Evolutionary conservation across 2,329 filamentous ascomycete genomes (phyloP).

Genomic region (Colletotrichum filicis): DNA sequence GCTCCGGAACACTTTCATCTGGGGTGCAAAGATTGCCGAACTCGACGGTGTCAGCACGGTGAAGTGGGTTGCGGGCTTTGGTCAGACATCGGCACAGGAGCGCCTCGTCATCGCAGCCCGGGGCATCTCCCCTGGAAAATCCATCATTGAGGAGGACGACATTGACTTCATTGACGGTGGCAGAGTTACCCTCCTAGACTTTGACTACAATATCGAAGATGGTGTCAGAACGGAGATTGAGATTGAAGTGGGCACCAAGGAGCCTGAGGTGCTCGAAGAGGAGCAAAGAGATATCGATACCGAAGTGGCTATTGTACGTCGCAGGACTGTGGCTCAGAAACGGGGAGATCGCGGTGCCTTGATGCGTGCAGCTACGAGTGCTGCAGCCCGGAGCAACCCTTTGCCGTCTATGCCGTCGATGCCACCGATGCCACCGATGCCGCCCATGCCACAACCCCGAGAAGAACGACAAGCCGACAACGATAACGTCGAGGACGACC

Average conservation of each 20-base stretch:
- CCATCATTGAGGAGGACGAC: constrained; percentile 74
- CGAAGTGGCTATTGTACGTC: constrained; percentile 82
- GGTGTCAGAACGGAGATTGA: constrained; percentile 68
- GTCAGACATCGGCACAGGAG: constrained; percentile 59
- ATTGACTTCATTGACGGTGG: constrained; percentile 84
- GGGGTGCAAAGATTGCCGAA: constrained; percentile 73
- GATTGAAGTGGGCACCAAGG: constrained; percentile 78
- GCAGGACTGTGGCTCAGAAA: constrained; percentile 76
- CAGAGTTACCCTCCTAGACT: constrained; percentile 78
- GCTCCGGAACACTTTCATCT: constrained; percentile 75
- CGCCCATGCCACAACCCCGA: constrained; percentile 37
- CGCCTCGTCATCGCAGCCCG: constrained; percentile 78
- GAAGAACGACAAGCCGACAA: constrained; percentile 38
- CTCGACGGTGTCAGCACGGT: constrained; percentile 74
- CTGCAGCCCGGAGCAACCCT: constrained; percentile 39
- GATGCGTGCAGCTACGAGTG: constrained; percentile 60
- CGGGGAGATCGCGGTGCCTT: constrained; percentile 60
- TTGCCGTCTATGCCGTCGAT: constrained; percentile 38
- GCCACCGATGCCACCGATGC: constrained; percentile 42
- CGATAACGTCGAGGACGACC: constrained; percentile 58
- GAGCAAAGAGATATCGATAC: constrained; percentile 79
- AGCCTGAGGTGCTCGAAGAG: constrained; percentile 78
- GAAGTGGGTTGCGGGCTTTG: constrained; percentile 75
- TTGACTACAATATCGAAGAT: constrained; percentile 70
- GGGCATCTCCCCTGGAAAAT: constrained; percentile 70